Conservation (phyloP, 441 rosid genomes). For the Monsonia emarginata region DNA sequence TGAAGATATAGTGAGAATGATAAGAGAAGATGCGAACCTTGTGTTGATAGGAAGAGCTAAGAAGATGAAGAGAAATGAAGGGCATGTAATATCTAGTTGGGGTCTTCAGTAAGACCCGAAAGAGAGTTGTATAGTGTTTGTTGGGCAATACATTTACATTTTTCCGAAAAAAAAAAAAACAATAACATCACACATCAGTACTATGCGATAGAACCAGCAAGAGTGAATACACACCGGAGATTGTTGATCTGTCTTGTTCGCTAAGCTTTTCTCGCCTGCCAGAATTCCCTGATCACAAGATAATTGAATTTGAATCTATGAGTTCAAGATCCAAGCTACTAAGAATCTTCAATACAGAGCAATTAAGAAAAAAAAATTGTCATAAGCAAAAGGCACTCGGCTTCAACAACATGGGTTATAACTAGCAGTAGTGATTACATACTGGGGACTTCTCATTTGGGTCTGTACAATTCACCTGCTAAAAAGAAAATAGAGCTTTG, state of each 20-base stretch:
- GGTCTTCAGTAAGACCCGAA: too few relatives aligned
- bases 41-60: too few relatives aligned
- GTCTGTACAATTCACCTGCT: background rate
- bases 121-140: too few relatives aligned
- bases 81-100: too few relatives aligned
- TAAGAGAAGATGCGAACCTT: too few relatives aligned
- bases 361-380: background rate
- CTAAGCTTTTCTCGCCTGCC: background rate
- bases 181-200: too few relatives aligned
- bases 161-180: too few relatives aligned
- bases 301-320: background rate
- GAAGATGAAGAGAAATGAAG: too few relatives aligned
- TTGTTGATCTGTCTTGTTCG: background rate
- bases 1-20: too few relatives aligned
- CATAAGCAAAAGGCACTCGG: background rate
- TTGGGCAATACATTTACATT: too few relatives aligned
- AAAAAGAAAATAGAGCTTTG: background rate
- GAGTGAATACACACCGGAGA: background rate
- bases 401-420: background rate
- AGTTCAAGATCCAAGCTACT: background rate
- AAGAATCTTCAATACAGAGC: background rate
- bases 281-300: background rate
- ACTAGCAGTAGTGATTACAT: background rate
- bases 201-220: background rate
- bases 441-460: background rate